Base-by-base conservation (phyloP, 2,329 filamentous ascomycete species). In the Cladosporium sp. region DNA sequence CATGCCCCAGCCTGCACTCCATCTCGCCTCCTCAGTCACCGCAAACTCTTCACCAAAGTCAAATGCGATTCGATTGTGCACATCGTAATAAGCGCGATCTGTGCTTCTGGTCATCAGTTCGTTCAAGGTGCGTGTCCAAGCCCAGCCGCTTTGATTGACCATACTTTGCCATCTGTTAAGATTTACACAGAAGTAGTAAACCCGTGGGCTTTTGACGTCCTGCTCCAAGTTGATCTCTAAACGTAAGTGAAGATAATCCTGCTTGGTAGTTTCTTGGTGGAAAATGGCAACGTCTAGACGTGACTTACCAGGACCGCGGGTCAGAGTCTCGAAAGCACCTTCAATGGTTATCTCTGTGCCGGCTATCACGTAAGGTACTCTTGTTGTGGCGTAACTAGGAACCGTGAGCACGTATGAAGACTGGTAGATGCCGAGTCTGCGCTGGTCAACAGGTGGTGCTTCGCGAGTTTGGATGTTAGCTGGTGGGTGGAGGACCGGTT, bases 51-150 rank as follows among this genome's bases (percentile, higher is more conserved):
- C n/a, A 5, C 48, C 29, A 6, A 16, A 38, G 11, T 50, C 48
- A 3, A 15, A 12, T 4, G 48, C 32, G 5, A 50, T 30, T 2
- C 41, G 43, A 13, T 38, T 38, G 3, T 32, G 39, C 6, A 43
- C 48, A 15, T 50, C 20, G 7, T 50, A 50, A 30, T 50, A 50
- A 7, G 48, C 38, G 3, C 32, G 48, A 4, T 22, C 30, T 1
- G 48, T 20, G 3, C 32, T 12, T 8, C 48, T 42, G 13, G 30
- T 43, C 7, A 50, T 43, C 12, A 50, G 22, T 7, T 50, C 48
- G 4, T 50, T 32, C 19, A 50, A 32, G 1, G 46, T 18, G 7
- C 13, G 13, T 1, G 36, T 27, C 46, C 46, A 42, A 3, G 5
- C 4, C 5, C 11, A 8, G n/a, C 25, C 20, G 3, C 13, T 15